Base-by-base conservation (phyloP, 495 filamentous ascomycete species). In the Bathelium albidoporum region DNA sequence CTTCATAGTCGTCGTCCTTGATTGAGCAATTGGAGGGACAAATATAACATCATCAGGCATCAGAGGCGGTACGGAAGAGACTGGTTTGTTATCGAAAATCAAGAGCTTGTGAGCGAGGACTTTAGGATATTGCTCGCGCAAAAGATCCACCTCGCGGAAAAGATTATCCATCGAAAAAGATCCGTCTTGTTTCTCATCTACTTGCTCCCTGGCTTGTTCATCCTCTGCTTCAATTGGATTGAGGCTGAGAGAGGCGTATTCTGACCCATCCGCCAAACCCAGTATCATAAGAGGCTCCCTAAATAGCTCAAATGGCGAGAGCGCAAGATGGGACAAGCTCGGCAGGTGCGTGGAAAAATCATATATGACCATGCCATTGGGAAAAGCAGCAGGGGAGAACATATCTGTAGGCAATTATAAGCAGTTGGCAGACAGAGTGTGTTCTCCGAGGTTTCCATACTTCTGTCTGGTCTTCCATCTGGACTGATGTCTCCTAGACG, bases 371-470 rank as follows among this genome's bases (percentile, higher is more conserved):
- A 86, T 84, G 61, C 94, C 94, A 64, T 84, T 84, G 10, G 93
- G 93, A 73, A 95, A 97, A 1, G 90, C 91, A 66, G 95, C 79
- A 29, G 94, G 94, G 49, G 91, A 95, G 73, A 98, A 96, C 87
- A 95, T 92, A 70, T 91, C 92, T 96, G 71, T 31, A 64, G 3
- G 20, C 24, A 12, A 55, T 55, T 2, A 29, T 55, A 2, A 55
- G 49, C 24, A n/a, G 2, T 29, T 26, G 49, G 49, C 20, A 4
- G 16, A 12, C 18, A 49, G 20, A 49, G 44, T 9, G 49, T 18
- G 49, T n/a, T 3, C 20, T 28, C 9, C 12, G 20, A 29, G 11
- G 44, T n/a, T 12, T 11, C 49, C 49, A 29, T 86, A 96, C 90
- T 95, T 80, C 90, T 85, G 75, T 96, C 88, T 64, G 91, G 90